Evolutionary conservation across 2,329 filamentous ascomycete genomes (phyloP), one percentile per base, ranked within the genome.

Genomic region (Cordyceps pruinosa): DNA sequence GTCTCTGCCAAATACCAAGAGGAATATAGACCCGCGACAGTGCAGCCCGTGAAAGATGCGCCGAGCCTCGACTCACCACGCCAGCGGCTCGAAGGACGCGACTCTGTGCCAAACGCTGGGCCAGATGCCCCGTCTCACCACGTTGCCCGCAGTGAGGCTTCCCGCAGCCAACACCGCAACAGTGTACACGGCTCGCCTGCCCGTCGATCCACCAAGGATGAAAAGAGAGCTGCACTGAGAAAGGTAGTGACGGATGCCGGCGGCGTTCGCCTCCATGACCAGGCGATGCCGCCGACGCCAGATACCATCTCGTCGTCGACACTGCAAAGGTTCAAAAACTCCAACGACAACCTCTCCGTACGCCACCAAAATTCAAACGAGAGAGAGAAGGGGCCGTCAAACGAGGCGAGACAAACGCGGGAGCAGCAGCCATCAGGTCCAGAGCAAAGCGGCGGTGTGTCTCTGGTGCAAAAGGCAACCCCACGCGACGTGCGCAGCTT

Each of bases 261-360:
- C 60, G 70, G 69, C 60, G 75, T 72, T 39, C 69, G 72, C 63
- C 59, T 75, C 2, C 70, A 74, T 54, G 72, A 75, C 5, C 74
- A 77, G 19, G 69, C 68, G 19, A 69, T 84, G 2, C 82, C 82
- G 10, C 82, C 82, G 0, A 84, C 82, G 0, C 82, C 82, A 0
- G 81, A 84, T 61, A 84, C 82, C 0, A 79, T 83, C 21, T 82
- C 81, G 1, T 82, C 79, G 2, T 78, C 78, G 2, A 81, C 79
- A 0, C 70, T 84, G 34, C 72, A 75, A 6, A 73, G 74, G 15
- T 78, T 75, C 58, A 74, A 81, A 60, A 75, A 73, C 48, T 82
- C 80, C 0, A 74, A 76, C 54, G 80, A 83, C 44, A 76, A 75
- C 0, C 65, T 80, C 1, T 66, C 70, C 0, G 71, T 66, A 8